Evolutionary conservation across 164 flowering plant species (phyloP), one percentile per base, ranked within the genome.

Genomic region (Chimonanthus praecox): DNA sequence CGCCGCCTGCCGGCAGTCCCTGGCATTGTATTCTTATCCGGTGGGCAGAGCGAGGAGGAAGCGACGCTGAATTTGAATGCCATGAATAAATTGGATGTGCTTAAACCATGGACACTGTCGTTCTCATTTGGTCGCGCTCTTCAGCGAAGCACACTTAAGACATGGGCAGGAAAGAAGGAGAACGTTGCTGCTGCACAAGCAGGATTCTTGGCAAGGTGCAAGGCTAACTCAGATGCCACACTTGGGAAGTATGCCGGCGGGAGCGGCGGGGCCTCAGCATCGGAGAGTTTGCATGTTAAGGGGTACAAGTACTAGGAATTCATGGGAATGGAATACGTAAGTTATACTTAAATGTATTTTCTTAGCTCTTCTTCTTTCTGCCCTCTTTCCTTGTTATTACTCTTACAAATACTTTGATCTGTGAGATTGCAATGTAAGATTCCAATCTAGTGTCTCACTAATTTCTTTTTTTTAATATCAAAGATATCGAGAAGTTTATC

Each of bases 71-170:
- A 92, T 71, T 83, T 92, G 43, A 80, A 88, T 60, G 97, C 95
- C 2, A 92, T 90, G 90, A 92, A 90, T 76, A 88, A 87, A 81
- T 61, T 89, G 76, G 85, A 88, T 1, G 92, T 89, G 70, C 49
- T 86, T 83, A 92, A 90, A 86, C 97, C 95, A 69, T 92, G 97
- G 97, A 87, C 92, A 0, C 82, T 90, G 2, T 86, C 95, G 0
- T 92, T 92, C 87, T 92, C 95, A 1, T 92, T 92, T 7, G 95
- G 95, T 43, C 85, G 97, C 70, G 97, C 97, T 0, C 79, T 92
- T 54, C 97, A 92, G 73, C 84, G 82, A 54, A 92, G 91, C 82
- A 88, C 97, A 1, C 92, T 92, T 73, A 90, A 92, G 85, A 87
- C 87, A 49, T 90, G 97, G 97, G 82, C 47, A 2, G 95, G 97